Evolutionary conservation across 2,329 filamentous ascomycete species (phyloP).

Genomic region (Hyphodiscus sp.): DNA sequence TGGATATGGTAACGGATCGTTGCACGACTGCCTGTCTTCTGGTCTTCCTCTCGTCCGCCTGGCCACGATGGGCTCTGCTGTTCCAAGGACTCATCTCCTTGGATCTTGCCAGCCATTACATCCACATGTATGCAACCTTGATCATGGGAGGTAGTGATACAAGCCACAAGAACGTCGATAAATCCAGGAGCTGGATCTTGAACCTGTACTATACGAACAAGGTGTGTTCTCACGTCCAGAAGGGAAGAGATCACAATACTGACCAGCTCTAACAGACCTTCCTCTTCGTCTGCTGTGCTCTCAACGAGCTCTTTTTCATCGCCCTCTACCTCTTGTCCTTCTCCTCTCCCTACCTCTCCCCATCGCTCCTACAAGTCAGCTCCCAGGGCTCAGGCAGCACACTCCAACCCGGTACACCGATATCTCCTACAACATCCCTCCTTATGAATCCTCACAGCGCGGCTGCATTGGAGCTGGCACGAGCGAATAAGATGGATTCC

Average conservation of each 20-base stretch:
- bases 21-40: conserved; percentile 94
- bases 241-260: neutral
- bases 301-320: conserved; percentile 98
- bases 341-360: conserved; percentile 81
- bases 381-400: conserved; percentile 50
- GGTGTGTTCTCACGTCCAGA: conserved; percentile 44
- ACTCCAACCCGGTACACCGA: conserved; percentile 58
- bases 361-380: conserved; percentile 64
- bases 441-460: conserved; percentile 90
- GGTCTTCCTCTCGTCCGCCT: conserved; percentile 90
- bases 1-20: conserved; percentile 98
- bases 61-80: conserved; percentile 86
- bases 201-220: conserved; percentile 98
- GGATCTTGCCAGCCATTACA: conserved; percentile 93
- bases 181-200: conserved; percentile 78
- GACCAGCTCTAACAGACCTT: conserved; percentile 55
- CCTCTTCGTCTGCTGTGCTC: conserved; percentile 79
- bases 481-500: conserved; percentile 87
- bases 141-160: conserved; percentile 73
- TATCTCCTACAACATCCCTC: conserved; percentile 61
- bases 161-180: conserved; percentile 91
- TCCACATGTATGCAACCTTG: conserved; percentile 97
- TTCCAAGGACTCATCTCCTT: conserved; percentile 92
- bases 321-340: conserved; percentile 96
- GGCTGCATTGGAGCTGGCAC: conserved; percentile 83